These are phyloP conservation scores for Sporothrix variecibatus DNA, from an alignment of 2,329 filamentous ascomycete genomes.

Conservation along the genomic window DNA sequence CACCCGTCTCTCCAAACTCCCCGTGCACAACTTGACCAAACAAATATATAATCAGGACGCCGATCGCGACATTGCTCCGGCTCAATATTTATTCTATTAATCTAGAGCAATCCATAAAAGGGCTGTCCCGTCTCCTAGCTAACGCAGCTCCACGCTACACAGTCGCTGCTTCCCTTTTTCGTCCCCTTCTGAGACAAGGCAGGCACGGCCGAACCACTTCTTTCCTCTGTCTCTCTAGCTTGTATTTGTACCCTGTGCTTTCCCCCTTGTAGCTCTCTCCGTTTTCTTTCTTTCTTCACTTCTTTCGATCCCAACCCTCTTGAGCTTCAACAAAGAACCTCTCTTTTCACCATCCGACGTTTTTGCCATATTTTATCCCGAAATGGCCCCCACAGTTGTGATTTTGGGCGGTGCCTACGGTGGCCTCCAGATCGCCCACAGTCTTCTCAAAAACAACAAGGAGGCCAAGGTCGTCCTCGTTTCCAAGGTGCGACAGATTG, in stretches of 20 bases:
- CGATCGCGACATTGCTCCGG: conserved; percentile 14
- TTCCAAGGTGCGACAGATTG: conserved; percentile 50
- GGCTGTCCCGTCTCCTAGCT: neutral
- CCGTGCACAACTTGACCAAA: neutral
- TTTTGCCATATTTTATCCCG: conserved; percentile 1
- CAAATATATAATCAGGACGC: neutral
- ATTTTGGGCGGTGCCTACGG: conserved; percentile 57
- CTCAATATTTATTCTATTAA: neutral
- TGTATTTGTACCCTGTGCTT: conserved; percentile 3
- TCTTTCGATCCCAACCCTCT: neutral
- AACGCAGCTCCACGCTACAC: neutral
- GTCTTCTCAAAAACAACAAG: conserved; percentile 52
- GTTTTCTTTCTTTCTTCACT: neutral
- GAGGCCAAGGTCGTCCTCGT: conserved; percentile 58
- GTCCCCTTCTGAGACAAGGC: conserved; percentile 15
- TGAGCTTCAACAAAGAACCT: neutral
- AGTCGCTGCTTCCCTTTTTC: neutral
- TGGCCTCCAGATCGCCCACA: conserved; percentile 56
- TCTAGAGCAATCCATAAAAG: conserved; percentile 9
- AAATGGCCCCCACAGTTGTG: conserved; percentile 55
- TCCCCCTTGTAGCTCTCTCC: neutral
- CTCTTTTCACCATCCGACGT: neutral
- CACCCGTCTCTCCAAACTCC: neutral
- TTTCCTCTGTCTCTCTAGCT: neutral
- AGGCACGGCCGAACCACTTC: neutral